Conservation (phyloP, 768 basidiomycete genomes). For the Tricholoma flavovirens region DNA sequence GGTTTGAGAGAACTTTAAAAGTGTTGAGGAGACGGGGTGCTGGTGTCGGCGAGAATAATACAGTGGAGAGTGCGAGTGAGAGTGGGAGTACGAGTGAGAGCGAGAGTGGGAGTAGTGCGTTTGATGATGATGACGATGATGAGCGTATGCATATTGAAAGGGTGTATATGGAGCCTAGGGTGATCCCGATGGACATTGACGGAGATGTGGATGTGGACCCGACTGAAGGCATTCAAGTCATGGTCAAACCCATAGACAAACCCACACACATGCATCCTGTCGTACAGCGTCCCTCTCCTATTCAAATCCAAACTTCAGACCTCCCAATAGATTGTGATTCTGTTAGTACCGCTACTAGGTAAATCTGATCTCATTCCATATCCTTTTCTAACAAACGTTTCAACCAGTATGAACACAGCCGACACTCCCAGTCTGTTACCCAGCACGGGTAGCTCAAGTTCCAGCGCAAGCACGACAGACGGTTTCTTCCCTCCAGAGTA, state of each 20-base stretch:
- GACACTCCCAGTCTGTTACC: neutral
- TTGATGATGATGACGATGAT: slow-evolving; percentile 18
- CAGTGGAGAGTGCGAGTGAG: slow-evolving; percentile 17
- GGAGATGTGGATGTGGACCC: slow-evolving; percentile 7
- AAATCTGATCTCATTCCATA: neutral
- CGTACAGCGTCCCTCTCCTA: slow-evolving; percentile 25
- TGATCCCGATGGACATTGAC: slow-evolving; percentile 18
- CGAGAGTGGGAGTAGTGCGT: slow-evolving; percentile 11
- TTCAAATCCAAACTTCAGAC: slow-evolving; percentile 14
- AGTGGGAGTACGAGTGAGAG: slow-evolving; percentile 14
- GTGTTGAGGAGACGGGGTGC: slow-evolving; percentile 17
- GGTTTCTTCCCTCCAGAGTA: neutral
- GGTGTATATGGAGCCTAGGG: neutral
- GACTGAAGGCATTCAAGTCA: slow-evolving; percentile 11
- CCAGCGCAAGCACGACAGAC: neutral
- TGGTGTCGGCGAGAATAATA: neutral
- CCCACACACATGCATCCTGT: slow-evolving; percentile 54
- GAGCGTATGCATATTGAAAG: slow-evolving; percentile 13
- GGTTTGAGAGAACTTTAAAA: slow-evolving; percentile 17
- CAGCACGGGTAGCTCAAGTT: neutral
- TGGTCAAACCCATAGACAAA: slow-evolving; percentile 24
- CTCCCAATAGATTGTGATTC: slow-evolving; percentile 2
- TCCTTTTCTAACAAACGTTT: neutral
- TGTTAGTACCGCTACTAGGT: slow-evolving; percentile 4
- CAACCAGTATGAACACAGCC: slow-evolving; percentile 4